Base-by-base conservation (phyloP, 208 protist genomes). In the Endotrypanum monterogeii region DNA sequence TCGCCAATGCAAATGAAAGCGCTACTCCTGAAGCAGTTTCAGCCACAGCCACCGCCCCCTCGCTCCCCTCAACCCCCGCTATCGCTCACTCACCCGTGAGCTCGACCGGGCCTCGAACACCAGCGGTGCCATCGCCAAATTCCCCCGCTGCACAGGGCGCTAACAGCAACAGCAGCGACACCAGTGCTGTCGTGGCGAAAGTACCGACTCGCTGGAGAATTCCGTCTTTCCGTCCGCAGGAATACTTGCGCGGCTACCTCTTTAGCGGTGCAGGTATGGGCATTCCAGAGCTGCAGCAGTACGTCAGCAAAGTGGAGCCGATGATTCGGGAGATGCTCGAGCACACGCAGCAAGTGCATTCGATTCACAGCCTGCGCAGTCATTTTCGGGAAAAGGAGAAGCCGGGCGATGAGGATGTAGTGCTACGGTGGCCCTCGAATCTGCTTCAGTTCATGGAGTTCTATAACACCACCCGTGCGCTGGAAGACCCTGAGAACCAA, bases 361-460 rank as follows among this genome's bases (percentile, higher is more conserved):
- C 88, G 23, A 94, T 98, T 71, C 68, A 85, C 57, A 83, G 75
- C 68, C 88, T 98, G 61, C 54, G 83, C 44, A 51, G 67, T 12
- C 80, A 95, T 74, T 96, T 96, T 65, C 71, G 84, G 16, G 82
- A 88, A 57, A 69, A 74, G 62, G 87, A 94, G 30, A 86, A 89
- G 70, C 82, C 83, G 14, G 76, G 72, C 14, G 82, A 83, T 54
- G 86, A 88, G 71, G 44, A 86, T 68, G 82, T 93, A 32, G 86
- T 98, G 28, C 69, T 93, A 58, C 82, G 81, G 23, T 98, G 94
- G 92, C 94, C 94, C 14, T 81, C 84, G 37, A 88, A 94, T 61
- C 63, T 95, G 39, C 84, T 98, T 84, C 94, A 98, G 74, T 98
- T 96, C 71, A 75, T 96, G 65, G 92, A 98, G 79, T 95, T 94